Percentiles rank a stretch among this genome's conserved stretches.
Conservation (phyloP, 2,329 filamentous ascomycete species). For the Exophiala phaeomuriformis region DNA sequence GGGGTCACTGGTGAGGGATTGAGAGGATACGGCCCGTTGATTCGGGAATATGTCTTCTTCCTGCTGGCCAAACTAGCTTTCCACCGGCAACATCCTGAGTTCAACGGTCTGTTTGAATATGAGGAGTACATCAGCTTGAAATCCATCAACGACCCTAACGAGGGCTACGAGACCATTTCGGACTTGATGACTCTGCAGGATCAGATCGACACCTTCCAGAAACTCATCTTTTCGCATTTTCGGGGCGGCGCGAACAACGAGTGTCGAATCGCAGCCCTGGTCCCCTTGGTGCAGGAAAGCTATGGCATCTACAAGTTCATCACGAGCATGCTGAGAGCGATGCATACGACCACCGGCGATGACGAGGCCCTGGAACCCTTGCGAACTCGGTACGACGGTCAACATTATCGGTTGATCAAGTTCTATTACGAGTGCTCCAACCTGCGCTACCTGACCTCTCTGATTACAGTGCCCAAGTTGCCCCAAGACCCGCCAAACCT, state of each 20-base stretch:
- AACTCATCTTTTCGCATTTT: slow-evolving; percentile 96
- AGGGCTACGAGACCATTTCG: slow-evolving; percentile 91
- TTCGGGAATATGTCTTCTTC: slow-evolving; percentile 95
- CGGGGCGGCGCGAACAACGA: slow-evolving; percentile 87
- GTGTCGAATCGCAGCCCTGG: slow-evolving; percentile 87
- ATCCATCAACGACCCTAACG: slow-evolving; percentile 96
- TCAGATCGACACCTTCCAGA: slow-evolving; percentile 97
- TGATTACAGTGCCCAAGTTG: slow-evolving; percentile 93
- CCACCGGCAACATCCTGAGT: slow-evolving; percentile 92
- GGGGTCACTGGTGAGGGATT: slow-evolving; percentile 76
- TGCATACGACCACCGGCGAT: slow-evolving; percentile 93
- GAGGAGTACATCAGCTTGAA: slow-evolving; percentile 98
- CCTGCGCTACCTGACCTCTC: slow-evolving; percentile 85
- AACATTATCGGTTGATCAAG: slow-evolving; percentile 91
- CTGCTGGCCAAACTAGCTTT: slow-evolving; percentile 92
- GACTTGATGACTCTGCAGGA: slow-evolving; percentile 96
- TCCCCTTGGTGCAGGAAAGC: slow-evolving; percentile 91
- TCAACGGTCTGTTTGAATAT: slow-evolving; percentile 97
- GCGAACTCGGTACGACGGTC: slow-evolving; percentile 81
- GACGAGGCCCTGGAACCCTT: slow-evolving; percentile 86
- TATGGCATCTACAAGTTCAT: slow-evolving; percentile 99
- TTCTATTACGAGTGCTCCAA: slow-evolving; percentile 99
- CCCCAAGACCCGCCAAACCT: slow-evolving; percentile 90
- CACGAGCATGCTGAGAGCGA: slow-evolving; percentile 96
- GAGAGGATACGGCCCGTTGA: slow-evolving; percentile 79